A percentile compares a stretch with the other conserved stretches of the same genome.
Evolutionary conservation across 2,329 filamentous ascomycete genomes (phyloP).

Genomic region (Fusarium nisikadoi): DNA sequence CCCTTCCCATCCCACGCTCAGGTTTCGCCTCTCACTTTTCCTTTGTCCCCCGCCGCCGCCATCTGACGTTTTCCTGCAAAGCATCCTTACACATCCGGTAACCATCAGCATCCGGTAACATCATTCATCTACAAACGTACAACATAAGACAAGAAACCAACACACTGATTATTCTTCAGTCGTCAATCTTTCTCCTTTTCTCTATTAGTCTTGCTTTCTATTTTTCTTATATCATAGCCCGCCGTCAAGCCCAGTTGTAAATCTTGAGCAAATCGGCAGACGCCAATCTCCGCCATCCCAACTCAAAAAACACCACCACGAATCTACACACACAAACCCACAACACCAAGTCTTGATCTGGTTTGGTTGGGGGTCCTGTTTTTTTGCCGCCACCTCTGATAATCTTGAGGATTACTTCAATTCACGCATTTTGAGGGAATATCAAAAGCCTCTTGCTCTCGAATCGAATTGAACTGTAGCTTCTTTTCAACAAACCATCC

Average conservation of each 20-base stretch:
- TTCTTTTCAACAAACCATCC: not conserved
- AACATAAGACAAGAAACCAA: conserved; percentile 6
- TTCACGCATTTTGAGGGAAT: conserved; percentile 23
- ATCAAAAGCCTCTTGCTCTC: conserved; percentile 23
- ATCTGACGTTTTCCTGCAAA: conserved; percentile 28
- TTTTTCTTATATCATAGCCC: not conserved
- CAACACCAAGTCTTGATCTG: conserved; percentile 25
- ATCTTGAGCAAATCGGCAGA: conserved; percentile 24
- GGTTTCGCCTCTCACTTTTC: conserved; percentile 10
- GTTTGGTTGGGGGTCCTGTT: not conserved
- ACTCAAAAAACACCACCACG: conserved; percentile 12
- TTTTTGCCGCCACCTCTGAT: conserved; percentile 31
- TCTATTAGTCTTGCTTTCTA: not conserved
- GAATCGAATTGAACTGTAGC: not conserved
- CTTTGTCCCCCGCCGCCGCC: conserved; percentile 13
- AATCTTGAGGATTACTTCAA: conserved; percentile 4
- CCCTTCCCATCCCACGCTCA: conserved; percentile 12
- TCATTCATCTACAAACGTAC: conserved; percentile 27
- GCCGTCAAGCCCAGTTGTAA: conserved; percentile 5
- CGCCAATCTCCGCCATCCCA: conserved; percentile 24
- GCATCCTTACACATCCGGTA: conserved; percentile 33
- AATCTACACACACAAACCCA: conserved; percentile 16
- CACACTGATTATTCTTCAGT: not conserved
- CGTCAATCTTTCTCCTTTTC: conserved; percentile 1
- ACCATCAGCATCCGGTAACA: conserved; percentile 34